A percentile compares a stretch with the other conserved stretches of the same genome.
These are phyloP conservation scores for Solioccasus polychromus DNA, from an alignment of 768 basidiomycete species.

Conservation along the genomic window DNA sequence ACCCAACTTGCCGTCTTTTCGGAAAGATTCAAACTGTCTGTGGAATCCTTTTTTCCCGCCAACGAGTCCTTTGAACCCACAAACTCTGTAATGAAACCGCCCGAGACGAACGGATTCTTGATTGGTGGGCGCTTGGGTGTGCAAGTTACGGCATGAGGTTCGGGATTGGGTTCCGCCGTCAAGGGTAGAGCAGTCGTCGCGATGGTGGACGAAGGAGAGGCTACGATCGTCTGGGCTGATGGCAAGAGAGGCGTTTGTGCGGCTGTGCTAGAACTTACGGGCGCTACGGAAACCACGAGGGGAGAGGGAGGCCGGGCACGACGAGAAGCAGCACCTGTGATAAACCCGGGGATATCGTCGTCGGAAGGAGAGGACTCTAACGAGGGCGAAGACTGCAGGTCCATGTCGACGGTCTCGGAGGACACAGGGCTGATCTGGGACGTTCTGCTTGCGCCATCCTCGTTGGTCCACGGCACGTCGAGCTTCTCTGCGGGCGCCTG, in stretches of 20 bases:
- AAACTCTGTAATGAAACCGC: constrained; percentile 48
- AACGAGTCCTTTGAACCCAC: constrained; percentile 27
- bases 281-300: constrained; percentile 21
- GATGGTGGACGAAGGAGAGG: constrained; percentile 19
- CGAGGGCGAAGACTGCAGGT: constrained; percentile 33
- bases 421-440: constrained; percentile 31
- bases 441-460: constrained; percentile 27
- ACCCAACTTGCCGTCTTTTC: constrained; percentile 13
- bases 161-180: constrained; percentile 10
- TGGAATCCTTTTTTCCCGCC: constrained; percentile 19
- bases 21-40: constrained; percentile 13
- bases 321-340: constrained; percentile 30
- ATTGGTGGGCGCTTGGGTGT: constrained; percentile 19
- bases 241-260: constrained; percentile 14
- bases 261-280: constrained; percentile 5
- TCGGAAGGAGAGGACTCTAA: constrained; percentile 19
- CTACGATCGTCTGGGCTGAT: constrained; percentile 13
- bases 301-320: constrained; percentile 24
- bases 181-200: constrained; percentile 8
- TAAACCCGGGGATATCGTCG: constrained; percentile 34
- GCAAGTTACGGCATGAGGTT: neutral
- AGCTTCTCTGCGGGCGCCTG: constrained; percentile 19
- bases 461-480: constrained; percentile 17
- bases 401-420: constrained; percentile 35
- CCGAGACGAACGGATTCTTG: constrained; percentile 48